These are phyloP conservation scores for Stipa capillata DNA, from an alignment of 176 grass and related monocot species.

Conservation along the genomic window DNA sequence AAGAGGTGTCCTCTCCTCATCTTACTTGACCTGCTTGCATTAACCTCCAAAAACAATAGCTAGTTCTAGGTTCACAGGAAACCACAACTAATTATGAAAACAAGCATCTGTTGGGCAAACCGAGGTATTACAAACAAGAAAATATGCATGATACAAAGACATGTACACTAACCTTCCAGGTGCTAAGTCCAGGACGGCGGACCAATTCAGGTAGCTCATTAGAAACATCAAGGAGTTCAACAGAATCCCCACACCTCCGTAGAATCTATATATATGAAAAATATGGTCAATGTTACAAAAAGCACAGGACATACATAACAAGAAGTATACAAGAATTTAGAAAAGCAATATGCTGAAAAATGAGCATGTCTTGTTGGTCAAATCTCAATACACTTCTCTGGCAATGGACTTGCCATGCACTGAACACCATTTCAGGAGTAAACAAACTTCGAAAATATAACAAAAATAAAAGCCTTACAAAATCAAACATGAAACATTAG, in stretches of 20 bases:
- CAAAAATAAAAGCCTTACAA: no score
- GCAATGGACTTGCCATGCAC: background rate
- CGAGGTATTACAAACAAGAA: background rate
- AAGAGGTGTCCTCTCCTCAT: background rate
- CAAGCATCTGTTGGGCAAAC: background rate
- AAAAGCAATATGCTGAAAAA: background rate
- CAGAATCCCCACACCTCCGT: no score
- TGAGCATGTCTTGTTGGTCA: background rate
- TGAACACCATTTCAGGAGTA: background rate
- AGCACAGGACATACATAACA: background rate
- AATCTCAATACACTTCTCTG: background rate
- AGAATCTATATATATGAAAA: no score
- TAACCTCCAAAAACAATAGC: background rate
- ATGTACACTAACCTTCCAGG: no score
- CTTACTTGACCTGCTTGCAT: background rate
- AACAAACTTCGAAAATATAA: constrained; percentile 12
- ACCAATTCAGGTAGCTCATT: no score
- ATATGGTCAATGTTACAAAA: no score
- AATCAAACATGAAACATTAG: background rate
- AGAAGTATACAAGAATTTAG: background rate
- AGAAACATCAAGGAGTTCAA: no score
- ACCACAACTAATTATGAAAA: background rate
- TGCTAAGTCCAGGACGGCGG: no score
- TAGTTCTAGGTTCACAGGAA: background rate
- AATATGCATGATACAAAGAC: background rate